A percentile compares a stretch with the other conserved stretches of the same genome.
These are phyloP conservation scores for Tarenaya hassleriana DNA, from an alignment of 345 rosid genomes.

Conservation along the genomic window DNA sequence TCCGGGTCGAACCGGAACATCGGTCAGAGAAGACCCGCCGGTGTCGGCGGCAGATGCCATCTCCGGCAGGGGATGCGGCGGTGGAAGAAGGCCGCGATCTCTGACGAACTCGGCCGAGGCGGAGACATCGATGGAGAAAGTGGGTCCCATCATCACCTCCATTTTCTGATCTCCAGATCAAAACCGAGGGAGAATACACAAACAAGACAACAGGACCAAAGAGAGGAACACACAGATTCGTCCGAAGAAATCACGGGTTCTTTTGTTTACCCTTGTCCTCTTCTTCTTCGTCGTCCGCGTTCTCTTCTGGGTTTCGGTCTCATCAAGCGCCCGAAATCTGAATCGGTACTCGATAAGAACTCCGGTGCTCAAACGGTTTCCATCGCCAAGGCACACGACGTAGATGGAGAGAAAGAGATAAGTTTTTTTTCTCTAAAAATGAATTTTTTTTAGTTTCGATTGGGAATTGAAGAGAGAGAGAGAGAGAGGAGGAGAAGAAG, in stretches of 20 bases:
- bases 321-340: slow-evolving; percentile 24
- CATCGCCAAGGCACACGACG: no score
- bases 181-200: neutral
- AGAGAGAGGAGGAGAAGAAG: no score
- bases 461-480: no score
- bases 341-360: neutral
- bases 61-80: no score
- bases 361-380: no score
- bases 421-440: no score
- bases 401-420: no score
- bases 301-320: slow-evolving; percentile 22
- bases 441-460: no score
- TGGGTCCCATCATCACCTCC: slow-evolving; percentile 53
- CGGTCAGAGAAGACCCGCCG: neutral
- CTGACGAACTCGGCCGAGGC: slow-evolving; percentile 14
- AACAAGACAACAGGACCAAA: no score
- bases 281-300: no score
- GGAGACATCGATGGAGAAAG: slow-evolving; percentile 35
- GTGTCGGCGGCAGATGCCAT: slow-evolving; percentile 24
- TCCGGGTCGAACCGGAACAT: slow-evolving; percentile 18
- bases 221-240: slow-evolving; percentile 6
- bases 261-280: no score
- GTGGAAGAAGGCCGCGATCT: no score
- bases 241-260: slow-evolving; percentile 12
- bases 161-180: slow-evolving; percentile 26